These are phyloP conservation scores for Neoarthrinium moseri DNA, from an alignment of 2,329 filamentous ascomycete genomes.

Conservation along the genomic window DNA sequence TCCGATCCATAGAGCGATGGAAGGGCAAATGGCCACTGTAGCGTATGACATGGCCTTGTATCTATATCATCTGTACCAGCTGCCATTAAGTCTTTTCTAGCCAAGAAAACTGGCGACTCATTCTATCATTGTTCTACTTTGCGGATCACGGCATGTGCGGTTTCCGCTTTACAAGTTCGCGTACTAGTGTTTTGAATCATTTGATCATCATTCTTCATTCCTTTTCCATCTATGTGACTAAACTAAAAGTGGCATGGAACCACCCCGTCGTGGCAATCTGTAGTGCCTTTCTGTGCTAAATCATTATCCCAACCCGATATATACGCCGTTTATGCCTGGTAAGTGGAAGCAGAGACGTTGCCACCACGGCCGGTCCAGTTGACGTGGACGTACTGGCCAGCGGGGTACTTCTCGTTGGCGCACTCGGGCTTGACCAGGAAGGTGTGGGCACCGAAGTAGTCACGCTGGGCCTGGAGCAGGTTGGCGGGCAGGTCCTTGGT, in stretches of 20 bases:
- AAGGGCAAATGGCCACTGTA: no score
- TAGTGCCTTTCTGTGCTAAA: constrained; percentile 1
- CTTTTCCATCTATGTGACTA: constrained; percentile 7
- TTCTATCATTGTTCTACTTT: no score
- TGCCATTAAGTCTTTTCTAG: no score
- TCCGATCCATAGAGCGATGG: no score
- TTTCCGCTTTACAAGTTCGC: no score
- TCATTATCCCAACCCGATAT: constrained; percentile 6
- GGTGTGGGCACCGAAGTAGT: constrained; percentile 97
- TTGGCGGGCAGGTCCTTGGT: constrained; percentile 97
- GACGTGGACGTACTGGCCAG: constrained; percentile 89
- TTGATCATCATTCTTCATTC: constrained; percentile 7
- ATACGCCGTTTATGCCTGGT: constrained; percentile 71
- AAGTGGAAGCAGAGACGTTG: constrained; percentile 95
- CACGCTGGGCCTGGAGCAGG: constrained; percentile 96
- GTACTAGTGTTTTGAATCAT: no score
- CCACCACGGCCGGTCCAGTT: constrained; percentile 99
- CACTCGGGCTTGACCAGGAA: constrained; percentile 83
- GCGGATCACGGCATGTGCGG: no score
- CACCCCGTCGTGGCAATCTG: background rate
- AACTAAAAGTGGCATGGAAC: background rate
- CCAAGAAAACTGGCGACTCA: no score
- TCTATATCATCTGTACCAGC: no score
- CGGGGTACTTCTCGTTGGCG: constrained; percentile 76
- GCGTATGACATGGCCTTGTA: no score